Conservation (phyloP, 2,329 filamentous ascomycete species). For the Coniosporium tulheliwenetii region DNA sequence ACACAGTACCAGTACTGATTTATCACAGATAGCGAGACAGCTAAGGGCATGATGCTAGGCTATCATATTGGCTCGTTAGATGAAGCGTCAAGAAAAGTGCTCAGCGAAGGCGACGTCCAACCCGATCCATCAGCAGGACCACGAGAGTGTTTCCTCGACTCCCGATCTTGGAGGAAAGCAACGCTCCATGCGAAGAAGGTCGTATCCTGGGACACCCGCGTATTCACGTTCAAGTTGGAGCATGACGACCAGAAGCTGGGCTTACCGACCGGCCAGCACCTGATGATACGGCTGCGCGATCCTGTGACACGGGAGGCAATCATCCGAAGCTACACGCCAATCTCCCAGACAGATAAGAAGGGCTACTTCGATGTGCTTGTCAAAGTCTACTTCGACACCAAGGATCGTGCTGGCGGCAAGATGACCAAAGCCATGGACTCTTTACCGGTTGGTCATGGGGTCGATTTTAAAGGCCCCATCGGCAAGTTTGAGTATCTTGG, state of each 20-base stretch:
- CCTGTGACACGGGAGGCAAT: conserved; percentile 54
- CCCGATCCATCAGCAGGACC: conserved; percentile 25
- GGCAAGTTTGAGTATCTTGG: conserved; percentile 74
- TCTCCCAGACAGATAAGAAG: conserved; percentile 45
- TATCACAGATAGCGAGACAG: conserved; percentile 68
- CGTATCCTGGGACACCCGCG: conserved; percentile 61
- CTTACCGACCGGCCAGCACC: conserved; percentile 70
- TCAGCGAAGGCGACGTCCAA: conserved; percentile 32
- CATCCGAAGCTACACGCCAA: conserved; percentile 76
- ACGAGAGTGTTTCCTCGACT: conserved; percentile 51
- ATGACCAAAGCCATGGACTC: conserved; percentile 71
- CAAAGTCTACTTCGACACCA: conserved; percentile 61
- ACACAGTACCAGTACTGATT: neutral
- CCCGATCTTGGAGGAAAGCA: conserved; percentile 59
- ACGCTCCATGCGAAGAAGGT: conserved; percentile 50
- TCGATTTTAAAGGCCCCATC: conserved; percentile 79
- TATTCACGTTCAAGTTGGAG: conserved; percentile 70
- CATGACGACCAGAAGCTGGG: conserved; percentile 55
- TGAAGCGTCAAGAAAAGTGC: conserved; percentile 36
- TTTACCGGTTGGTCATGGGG: conserved; percentile 53
- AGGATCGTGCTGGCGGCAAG: conserved; percentile 46
- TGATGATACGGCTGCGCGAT: conserved; percentile 70
- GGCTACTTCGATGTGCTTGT: conserved; percentile 62
- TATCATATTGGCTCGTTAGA: conserved; percentile 76
- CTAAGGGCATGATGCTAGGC: conserved; percentile 72